Evolutionary conservation across 805 yeast genomes (phyloP), one percentile per base, ranked within the genome.

Genomic region (Grigorovia transvaalensis): DNA sequence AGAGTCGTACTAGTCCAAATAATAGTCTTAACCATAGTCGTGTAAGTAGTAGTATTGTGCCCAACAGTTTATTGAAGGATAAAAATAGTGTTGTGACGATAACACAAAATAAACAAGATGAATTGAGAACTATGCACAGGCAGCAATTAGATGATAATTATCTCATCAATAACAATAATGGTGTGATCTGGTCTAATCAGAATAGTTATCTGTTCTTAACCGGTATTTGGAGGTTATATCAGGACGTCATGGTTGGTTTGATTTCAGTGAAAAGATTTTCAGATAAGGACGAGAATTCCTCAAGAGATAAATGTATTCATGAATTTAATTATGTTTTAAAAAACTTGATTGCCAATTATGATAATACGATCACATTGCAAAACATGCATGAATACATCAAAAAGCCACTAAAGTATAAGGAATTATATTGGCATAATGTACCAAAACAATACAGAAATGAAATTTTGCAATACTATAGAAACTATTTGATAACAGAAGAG

Each of bases 191-290:
- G 96, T 93, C 86, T 64, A 83, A 83, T 62, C 77, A 75, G 56
- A 81, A 91, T 5, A 95, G 95, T 0, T 82, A 82, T 64, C 95
- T 88, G 11, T 95, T 87, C 60, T 74, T 88, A 48, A 88, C 96
- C 0, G 95, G 95, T 0, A 75, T 88, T 48, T 88, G 96, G 95
- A 86, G 88, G 64, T 54, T 64, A 29, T 66, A 61, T 53, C 68
- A 66, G 54, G 68, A 64, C 51, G 64, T 64, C 2, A 62, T 64
- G 63, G 57, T 58, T 19, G 63, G 61, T 20, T 51, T 64, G 46
- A 54, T 56, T 38, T 46, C 47, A 17, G 49, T 50, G n/a, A 44
- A 47, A 12, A 46, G 56, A 40, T 43, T 33, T 15, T 45, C 49
- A 38, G 27, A 33, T 15, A 15, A 27, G 4, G 18, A 33, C 5